Conservation (phyloP, 192 early-diverging fungal genomes). For the Globomyces pollinis-pini region DNA sequence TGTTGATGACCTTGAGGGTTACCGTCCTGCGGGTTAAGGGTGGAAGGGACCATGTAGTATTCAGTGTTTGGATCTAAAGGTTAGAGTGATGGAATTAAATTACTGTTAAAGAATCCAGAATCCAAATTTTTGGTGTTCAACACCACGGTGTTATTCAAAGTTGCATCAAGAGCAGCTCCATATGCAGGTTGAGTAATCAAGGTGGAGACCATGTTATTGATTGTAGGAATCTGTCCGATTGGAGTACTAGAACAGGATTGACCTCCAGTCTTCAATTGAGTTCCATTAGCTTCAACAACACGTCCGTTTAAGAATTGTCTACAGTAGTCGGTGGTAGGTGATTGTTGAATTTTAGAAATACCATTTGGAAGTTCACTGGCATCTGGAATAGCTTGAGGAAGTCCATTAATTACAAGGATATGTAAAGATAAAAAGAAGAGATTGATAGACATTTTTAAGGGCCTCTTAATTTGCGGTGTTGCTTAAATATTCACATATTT, state of each 20-base stretch:
- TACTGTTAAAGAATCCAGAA: conserved; percentile 41
- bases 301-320: not conserved
- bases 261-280: conserved; percentile 13
- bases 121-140: conserved; percentile 24
- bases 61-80: conserved; percentile 18
- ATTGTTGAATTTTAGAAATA: not conserved
- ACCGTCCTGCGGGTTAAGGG: conserved; percentile 9
- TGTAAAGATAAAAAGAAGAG: too few relatives aligned
- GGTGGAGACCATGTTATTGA: conserved; percentile 27
- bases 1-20: conserved; percentile 39
- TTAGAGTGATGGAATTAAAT: too few relatives aligned
- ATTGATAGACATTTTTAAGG: too few relatives aligned
- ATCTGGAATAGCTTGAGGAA: too few relatives aligned
- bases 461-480: too few relatives aligned
- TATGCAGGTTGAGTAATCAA: conserved; percentile 23
- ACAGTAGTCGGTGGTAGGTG: not conserved
- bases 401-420: too few relatives aligned
- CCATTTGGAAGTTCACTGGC: not conserved
- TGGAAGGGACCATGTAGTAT: not conserved
- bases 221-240: conserved; percentile 9
- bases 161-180: conserved; percentile 23
- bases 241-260: conserved; percentile 6
- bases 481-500: too few relatives aligned
- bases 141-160: conserved; percentile 20
- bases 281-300: not conserved